Evolutionary conservation across 2,329 filamentous ascomycete species (phyloP).

Genomic region (Ustilaginoidea virens): DNA sequence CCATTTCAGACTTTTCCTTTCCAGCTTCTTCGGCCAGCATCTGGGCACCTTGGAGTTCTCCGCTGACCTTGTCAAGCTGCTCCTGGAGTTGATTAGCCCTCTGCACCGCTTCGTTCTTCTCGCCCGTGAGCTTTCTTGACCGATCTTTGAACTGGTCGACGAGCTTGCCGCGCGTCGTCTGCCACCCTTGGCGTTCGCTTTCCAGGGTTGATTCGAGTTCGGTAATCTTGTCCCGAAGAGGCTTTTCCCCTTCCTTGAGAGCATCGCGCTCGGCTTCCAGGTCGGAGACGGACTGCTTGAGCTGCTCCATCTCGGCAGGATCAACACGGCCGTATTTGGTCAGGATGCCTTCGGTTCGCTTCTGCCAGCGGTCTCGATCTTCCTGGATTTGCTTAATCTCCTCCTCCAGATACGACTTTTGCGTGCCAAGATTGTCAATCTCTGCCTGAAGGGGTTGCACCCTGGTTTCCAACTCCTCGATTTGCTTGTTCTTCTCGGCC

Average conservation of each 20-base stretch:
- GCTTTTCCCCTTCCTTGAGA: slow-evolving; percentile 31
- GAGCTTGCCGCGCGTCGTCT: slow-evolving; percentile 34
- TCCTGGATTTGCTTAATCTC: slow-evolving; percentile 81
- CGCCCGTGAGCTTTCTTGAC: slow-evolving; percentile 35
- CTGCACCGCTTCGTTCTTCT: slow-evolving; percentile 35
- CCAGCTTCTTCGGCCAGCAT: slow-evolving; percentile 17
- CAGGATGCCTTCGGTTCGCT: slow-evolving; percentile 87
- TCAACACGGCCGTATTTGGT: slow-evolving; percentile 94
- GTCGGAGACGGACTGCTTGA: slow-evolving; percentile 61
- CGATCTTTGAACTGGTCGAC: slow-evolving; percentile 49
- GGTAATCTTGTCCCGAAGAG: slow-evolving; percentile 37
- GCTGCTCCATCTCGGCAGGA: slow-evolving; percentile 76
- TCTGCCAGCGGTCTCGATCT: slow-evolving; percentile 89
- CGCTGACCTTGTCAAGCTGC: slow-evolving; percentile 29
- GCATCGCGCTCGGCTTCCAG: slow-evolving; percentile 50
- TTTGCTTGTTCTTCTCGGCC: slow-evolving; percentile 54
- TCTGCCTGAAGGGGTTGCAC: slow-evolving; percentile 72
- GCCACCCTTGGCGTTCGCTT: slow-evolving; percentile 39
- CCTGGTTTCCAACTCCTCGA: slow-evolving; percentile 58
- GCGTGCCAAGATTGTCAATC: slow-evolving; percentile 68
- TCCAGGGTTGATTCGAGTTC: slow-evolving; percentile 37
- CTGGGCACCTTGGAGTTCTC: slow-evolving; percentile 39
- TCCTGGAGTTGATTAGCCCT: slow-evolving; percentile 37
- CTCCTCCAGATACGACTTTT: slow-evolving; percentile 66
- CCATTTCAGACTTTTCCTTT: slow-evolving; percentile 19